phyloP scores from a whole-genome alignment of 1,284 basidiomycete species.

The Porodaedalea pini region DNA sequence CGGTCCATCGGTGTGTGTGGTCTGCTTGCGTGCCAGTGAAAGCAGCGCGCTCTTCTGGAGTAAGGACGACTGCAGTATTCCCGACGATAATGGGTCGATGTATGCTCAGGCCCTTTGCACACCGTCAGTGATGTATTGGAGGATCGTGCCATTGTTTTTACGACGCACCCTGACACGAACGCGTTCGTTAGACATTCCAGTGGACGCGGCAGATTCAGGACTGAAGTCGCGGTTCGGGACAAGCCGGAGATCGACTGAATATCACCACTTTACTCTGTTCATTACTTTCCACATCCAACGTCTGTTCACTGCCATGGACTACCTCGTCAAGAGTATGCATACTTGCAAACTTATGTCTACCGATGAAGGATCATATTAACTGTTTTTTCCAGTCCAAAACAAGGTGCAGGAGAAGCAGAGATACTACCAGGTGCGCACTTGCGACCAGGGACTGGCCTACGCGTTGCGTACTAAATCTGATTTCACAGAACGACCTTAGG shows the following conservation, averaged over 20 bases:
- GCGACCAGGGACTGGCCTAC: no score
- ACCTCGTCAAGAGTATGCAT: conserved; percentile 25
- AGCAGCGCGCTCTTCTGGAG: conserved; percentile 67
- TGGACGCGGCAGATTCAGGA: conserved; percentile 21
- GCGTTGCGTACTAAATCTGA: no score
- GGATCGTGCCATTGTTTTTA: not conserved
- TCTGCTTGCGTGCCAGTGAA: conserved; percentile 45
- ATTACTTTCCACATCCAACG: conserved; percentile 12
- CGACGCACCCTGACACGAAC: conserved; percentile 67
- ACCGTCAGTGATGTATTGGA: conserved; percentile 18
- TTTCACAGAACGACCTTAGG: conserved; percentile 33
- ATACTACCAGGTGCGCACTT: conserved; percentile 55
- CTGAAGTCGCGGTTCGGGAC: conserved; percentile 16
- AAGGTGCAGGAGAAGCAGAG: conserved; percentile 60
- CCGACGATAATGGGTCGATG: conserved; percentile 94
- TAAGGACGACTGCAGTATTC: conserved; percentile 86
- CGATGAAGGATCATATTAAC: conserved; percentile 15
- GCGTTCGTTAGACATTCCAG: conserved; percentile 57
- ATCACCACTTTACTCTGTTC: not conserved
- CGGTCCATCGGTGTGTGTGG: conserved; percentile 97
- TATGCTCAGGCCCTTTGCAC: conserved; percentile 77
- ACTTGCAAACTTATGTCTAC: conserved; percentile 27
- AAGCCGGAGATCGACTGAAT: conserved; percentile 1
- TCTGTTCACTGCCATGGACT: conserved; percentile 21
- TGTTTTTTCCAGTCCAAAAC: conserved; percentile 52